Evolutionary conservation across 768 basidiomycete species (phyloP).

Genomic region (Rhodotorula graminis): DNA sequence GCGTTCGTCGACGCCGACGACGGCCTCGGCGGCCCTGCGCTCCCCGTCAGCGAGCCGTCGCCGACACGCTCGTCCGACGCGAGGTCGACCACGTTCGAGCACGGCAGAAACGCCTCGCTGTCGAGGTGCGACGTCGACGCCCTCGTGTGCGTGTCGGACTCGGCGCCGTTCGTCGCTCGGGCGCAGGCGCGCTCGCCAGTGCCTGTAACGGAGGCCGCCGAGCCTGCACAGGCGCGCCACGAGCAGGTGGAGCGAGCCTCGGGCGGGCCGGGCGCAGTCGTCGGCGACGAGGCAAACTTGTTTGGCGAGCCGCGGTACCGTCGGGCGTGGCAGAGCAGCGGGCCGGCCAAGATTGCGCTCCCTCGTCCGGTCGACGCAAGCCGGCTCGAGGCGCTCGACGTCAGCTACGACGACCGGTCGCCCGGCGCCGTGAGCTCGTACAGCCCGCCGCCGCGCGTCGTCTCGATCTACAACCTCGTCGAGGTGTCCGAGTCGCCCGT

Average conservation of each 20-base stretch:
- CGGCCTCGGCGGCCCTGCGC: not conserved
- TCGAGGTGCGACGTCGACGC: too few species aligned
- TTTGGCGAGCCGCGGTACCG: not conserved
- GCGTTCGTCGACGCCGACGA: slow-evolving; percentile 18
- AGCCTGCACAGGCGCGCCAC: too few species aligned
- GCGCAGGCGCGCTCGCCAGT: too few species aligned
- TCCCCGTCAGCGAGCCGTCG: too few species aligned
- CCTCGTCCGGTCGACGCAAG: not conserved
- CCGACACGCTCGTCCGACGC: too few species aligned
- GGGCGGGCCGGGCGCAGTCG: not conserved
- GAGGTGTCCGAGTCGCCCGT: not conserved
- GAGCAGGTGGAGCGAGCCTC: not conserved
- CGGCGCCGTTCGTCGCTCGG: too few species aligned
- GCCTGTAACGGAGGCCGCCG: too few species aligned
- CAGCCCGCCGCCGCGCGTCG: slow-evolving; percentile 1
- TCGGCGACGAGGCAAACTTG: not conserved
- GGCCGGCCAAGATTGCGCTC: too few species aligned
- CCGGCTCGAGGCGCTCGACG: not conserved
- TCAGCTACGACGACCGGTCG: slow-evolving; percentile 8
- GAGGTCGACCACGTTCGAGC: too few species aligned
- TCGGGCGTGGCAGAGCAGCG: not conserved
- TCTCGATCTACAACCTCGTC: not conserved
- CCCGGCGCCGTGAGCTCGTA: slow-evolving; percentile 6
- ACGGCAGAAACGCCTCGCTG: not conserved
- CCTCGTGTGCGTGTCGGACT: too few species aligned